Base-by-base conservation (phyloP, 768 basidiomycete genomes). In the Leccinellum rugosiceps region DNA sequence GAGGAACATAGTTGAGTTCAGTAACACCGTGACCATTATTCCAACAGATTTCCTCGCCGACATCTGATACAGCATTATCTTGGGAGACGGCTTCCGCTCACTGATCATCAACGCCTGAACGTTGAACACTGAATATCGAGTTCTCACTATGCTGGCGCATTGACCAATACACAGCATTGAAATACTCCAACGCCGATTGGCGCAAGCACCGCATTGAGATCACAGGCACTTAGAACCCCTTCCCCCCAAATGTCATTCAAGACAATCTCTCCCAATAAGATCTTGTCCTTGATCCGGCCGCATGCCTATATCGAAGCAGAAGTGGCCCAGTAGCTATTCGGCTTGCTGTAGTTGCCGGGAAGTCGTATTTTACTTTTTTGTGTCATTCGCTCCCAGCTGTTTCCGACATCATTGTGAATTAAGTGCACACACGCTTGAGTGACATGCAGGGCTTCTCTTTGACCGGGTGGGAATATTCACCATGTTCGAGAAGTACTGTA, bases 51-150 rank as follows among this genome's bases (percentile, higher is more conserved):
- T 26, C 1, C 25, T 19, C n/a, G 17, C 30, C 2, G n/a, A 35
- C 45, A 30, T 59, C 30, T 52, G 28, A 14, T n/a, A 44, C 28
- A 47, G 31, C 31, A 35, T 3, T 49, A 34, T 19, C 53, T 60
- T 56, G 34, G 41, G 60, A 57, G 55, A 32, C 53, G 38, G 55
- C 53, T 57, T 50, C 56, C 46, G 50, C 26, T 55, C 43, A 25
- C 6, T 17, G 13, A 14, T 34, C 10, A 43, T 30, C 31, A 34
- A 32, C 15, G 1, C 45, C 54, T 28, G 9, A 34, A 34, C 17
- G 19, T 23, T 15, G 48, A 49, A 19, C 23, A 19, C 8, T 19
- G 49, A 25, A 19, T 32, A 23, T 23, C 31, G 11, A 25, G 26
- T 50, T 64, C 56, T 64, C 54, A 59, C 58, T 35, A 32, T 32